Conservation (phyloP, 2,329 filamentous ascomycete genomes). For the Huntiella savannae region DNA sequence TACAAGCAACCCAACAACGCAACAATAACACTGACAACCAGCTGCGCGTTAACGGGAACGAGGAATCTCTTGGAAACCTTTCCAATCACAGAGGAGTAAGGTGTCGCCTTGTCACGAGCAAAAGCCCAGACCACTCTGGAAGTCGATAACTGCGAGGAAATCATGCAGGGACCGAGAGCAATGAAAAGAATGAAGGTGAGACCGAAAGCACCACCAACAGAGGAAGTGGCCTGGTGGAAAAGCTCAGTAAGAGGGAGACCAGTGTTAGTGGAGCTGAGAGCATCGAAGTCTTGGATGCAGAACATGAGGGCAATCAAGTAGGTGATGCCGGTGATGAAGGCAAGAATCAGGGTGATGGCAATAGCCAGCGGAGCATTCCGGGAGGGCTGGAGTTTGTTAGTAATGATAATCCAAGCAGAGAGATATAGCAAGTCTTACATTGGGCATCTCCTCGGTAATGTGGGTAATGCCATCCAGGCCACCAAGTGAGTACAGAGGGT, state of each 20-base stretch:
- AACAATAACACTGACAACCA: slow-evolving; percentile 18
- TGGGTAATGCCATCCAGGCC: slow-evolving; percentile 29
- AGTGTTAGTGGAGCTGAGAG: slow-evolving; percentile 23
- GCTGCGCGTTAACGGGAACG: slow-evolving; percentile 22
- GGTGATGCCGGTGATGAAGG: slow-evolving; percentile 29
- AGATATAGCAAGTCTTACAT: slow-evolving; percentile 18
- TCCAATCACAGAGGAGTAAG: slow-evolving; percentile 21
- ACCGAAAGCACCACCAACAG: slow-evolving; percentile 23
- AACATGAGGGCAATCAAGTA: slow-evolving; percentile 34
- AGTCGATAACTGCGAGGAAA: slow-evolving; percentile 19
- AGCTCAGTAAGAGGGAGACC: slow-evolving; percentile 27
- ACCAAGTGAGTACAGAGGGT: slow-evolving; percentile 27
- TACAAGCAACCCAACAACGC: slow-evolving; percentile 24
- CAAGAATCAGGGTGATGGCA: slow-evolving; percentile 28
- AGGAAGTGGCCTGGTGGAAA: slow-evolving; percentile 23
- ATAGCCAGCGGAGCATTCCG: slow-evolving; percentile 21
- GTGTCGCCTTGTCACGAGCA: slow-evolving; percentile 24
- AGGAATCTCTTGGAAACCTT: slow-evolving; percentile 19
- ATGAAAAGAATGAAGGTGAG: slow-evolving; percentile 24
- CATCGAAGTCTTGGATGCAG: slow-evolving; percentile 27
- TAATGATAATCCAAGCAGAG: neutral
- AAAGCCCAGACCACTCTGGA: slow-evolving; percentile 24
- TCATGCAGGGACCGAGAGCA: slow-evolving; percentile 23
- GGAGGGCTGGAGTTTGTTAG: slow-evolving; percentile 15
- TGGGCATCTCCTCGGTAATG: slow-evolving; percentile 31